Base-by-base conservation (phyloP, 768 basidiomycete genomes). In the Holtermannia corniformis region DNA sequence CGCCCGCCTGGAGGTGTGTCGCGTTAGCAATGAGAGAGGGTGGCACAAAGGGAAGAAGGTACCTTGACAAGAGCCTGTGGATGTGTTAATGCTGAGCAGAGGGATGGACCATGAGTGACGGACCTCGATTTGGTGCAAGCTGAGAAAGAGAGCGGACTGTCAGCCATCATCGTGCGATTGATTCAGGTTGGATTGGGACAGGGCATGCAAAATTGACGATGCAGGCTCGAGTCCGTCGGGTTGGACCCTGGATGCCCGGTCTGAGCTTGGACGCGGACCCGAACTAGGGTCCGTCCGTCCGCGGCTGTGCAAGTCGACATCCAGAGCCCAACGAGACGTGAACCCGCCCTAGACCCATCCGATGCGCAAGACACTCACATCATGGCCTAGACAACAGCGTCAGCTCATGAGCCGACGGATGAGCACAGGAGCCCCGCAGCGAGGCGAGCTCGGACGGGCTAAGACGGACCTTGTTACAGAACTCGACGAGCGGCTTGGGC, bases 401-500 rank as follows among this genome's bases (percentile, higher is more conserved):
- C 57, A 64, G 56, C 56, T 51, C n/a, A 5, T 20, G 27, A 49
- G 14, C 11, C 28, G 26, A 25, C 10, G 44, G 14, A 11, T 21
- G 44, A 44, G 14, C 44, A 44, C 44, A 21, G 44, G 14, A 13
- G n/a, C 11, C 10, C 4, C 19, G 13, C 19, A 20, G 13, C 25
- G 24, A 10, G 11, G 25, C 12, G 5, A 21, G 20, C 11, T 12
- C 21, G 25, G 41, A 25, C 22, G 45, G 21, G 12, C 25, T 16
- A 4, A 2, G 23, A 58, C 68, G 51, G 41, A 68, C 70, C 65
- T 75, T 74, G 72, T 74, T 74, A 49, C 70, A 73, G 55, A 73
- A 71, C 62, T 75, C 73, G 52, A 76, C 75, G 42, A 76, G 57
- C 10, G 75, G 75, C 62, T 77, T 77, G 53, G 76, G 76, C 58